Evolutionary conservation across 2,329 filamentous ascomycete genomes (phyloP).

Genomic region (Penicillium sp.): DNA sequence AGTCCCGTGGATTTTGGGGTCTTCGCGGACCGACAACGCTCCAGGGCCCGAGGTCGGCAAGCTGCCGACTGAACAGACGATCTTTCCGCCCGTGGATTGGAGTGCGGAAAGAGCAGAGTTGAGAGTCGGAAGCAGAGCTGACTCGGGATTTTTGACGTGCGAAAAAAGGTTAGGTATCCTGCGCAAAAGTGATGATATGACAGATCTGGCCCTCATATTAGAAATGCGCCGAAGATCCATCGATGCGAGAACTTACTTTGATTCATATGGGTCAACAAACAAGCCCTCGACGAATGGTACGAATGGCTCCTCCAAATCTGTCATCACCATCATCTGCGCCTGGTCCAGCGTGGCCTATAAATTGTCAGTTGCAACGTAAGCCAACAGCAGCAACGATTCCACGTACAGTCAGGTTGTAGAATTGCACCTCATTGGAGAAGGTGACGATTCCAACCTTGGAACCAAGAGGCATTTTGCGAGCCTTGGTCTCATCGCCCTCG

Average conservation of each 20-base stretch:
- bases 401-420: slow-evolving; percentile 86
- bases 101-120: slow-evolving; percentile 80
- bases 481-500: slow-evolving; percentile 46
- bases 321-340: slow-evolving; percentile 98
- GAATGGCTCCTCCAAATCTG: slow-evolving; percentile 94
- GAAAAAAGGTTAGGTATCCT: slow-evolving; percentile 82
- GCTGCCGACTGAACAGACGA: slow-evolving; percentile 79
- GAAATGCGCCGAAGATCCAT: slow-evolving; percentile 4
- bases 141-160: slow-evolving; percentile 81
- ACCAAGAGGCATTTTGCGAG: slow-evolving; percentile 61
- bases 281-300: slow-evolving; percentile 84
- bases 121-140: slow-evolving; percentile 75
- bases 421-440: slow-evolving; percentile 94
- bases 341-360: slow-evolving; percentile 65
- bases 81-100: slow-evolving; percentile 81
- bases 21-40: slow-evolving; percentile 76
- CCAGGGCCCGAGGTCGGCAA: slow-evolving; percentile 90
- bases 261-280: slow-evolving; percentile 91
- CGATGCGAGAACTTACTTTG: slow-evolving; percentile 51
- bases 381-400: slow-evolving; percentile 2
- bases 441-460: slow-evolving; percentile 92
- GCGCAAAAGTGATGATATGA: slow-evolving; percentile 81
- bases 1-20: slow-evolving; percentile 75
- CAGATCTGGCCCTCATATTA: slow-evolving; percentile 46
- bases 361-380: slow-evolving; percentile 23